Conservation (phyloP, 2,329 filamentous ascomycete genomes). For the Pseudonectria buxi region DNA sequence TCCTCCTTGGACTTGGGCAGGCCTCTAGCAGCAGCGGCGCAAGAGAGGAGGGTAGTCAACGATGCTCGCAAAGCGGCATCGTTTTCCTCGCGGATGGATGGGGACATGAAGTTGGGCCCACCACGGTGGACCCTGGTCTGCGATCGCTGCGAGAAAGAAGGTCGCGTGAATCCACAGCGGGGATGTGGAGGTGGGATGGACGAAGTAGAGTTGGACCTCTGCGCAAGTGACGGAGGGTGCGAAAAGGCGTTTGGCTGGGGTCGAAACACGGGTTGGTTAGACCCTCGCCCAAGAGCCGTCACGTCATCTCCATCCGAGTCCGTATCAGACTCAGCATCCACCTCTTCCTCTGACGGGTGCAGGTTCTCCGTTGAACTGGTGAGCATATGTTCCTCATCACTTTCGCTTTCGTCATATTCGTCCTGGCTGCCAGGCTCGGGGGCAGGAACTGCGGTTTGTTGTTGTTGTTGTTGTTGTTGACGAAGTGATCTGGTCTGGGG, state of each 20-base stretch:
- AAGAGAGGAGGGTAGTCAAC: conserved; percentile 92
- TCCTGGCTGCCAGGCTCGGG: conserved; percentile 72
- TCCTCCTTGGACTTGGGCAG: conserved; percentile 60
- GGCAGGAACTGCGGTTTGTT: conserved; percentile 35
- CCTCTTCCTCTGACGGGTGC: conserved; percentile 31
- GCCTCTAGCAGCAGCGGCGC: conserved; percentile 80
- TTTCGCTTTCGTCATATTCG: conserved; percentile 91
- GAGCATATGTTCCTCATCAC: conserved; percentile 67
- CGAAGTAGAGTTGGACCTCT: conserved; percentile 44
- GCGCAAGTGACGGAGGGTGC: conserved; percentile 59
- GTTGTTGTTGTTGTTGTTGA: conserved; percentile 31
- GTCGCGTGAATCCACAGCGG: conserved; percentile 44
- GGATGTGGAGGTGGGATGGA: conserved; percentile 42
- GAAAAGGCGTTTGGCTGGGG: conserved; percentile 91
- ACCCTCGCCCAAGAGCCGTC: conserved; percentile 65
- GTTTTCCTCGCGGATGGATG: conserved; percentile 76
- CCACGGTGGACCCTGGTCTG: conserved; percentile 40
- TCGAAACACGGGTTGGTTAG: conserved; percentile 57
- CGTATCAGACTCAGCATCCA: conserved; percentile 40
- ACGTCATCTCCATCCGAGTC: conserved; percentile 64
- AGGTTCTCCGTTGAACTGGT: conserved; percentile 53
- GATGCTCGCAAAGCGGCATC: conserved; percentile 89
- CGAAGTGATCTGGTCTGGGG: conserved; percentile 26
- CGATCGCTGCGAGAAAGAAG: conserved; percentile 42
- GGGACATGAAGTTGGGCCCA: conserved; percentile 59